Base-by-base conservation (phyloP, 225 moss, liverwort and hornwort species). In the Polytrichum formosum region DNA sequence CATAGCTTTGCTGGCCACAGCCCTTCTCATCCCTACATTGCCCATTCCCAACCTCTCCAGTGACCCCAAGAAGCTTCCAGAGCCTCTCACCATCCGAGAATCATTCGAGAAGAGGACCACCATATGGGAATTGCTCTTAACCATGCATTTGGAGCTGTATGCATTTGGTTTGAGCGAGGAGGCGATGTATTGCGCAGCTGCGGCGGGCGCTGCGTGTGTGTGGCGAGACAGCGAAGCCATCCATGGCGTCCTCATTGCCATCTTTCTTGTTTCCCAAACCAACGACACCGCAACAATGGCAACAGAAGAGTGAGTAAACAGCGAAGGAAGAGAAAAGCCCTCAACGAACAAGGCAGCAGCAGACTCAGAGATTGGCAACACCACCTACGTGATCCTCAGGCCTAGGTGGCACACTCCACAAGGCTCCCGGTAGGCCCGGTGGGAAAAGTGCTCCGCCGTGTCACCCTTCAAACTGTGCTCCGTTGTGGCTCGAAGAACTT, bases 161-260 rank as follows among this genome's bases (percentile, higher is more conserved):
- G 67, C 28, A 66, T 63, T 60, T 5, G 77, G n/a, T 80, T 71
- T 83, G 29, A 80, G 35, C 4, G 82, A 81, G 56, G 77, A 72
- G 28, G 74, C 71, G 33, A 87, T 64, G 72, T 79, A 78, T 53
- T 74, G 82, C 73, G 75, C 76, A 28, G 72, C 74, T 9, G 77
- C 76, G 1, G 80, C 72, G 23, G 86, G 85, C 64, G 87, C 79
- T 10, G 81, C 77, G 7, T 85, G 77, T 56, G 80, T 80, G 76
- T 85, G 90, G 31, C 89, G 85, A 6, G 90, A 78, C 17, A 88
- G 77, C 31, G 84, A 81, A 27, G 55, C 85, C 87, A 86, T 84
- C 81, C 87, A 78, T 22, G 87, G 87, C 67, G 87, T 68, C 60
- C 91, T 87, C 88, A 93, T 81, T 69, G 91, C 92, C 46, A 46